A percentile compares a stretch with the other conserved stretches of the same genome.
phyloP scores from a whole-genome alignment of 2,329 filamentous ascomycete genomes.

The Cryoendolithus antarcticus region DNA sequence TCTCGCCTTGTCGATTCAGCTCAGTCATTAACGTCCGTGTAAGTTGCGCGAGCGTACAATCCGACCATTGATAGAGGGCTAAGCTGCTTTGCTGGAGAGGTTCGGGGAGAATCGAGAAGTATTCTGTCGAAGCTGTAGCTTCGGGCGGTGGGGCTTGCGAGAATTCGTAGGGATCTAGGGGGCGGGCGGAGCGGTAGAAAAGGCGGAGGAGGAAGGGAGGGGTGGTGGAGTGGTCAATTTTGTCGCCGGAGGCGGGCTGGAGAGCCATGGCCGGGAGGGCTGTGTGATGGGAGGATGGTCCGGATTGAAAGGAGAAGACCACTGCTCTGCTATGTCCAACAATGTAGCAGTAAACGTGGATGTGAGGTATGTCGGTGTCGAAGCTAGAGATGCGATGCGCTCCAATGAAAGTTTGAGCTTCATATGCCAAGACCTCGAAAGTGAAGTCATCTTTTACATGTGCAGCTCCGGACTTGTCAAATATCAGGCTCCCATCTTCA shows the following conservation, averaged over 20 bases:
- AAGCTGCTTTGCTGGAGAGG: conserved; percentile 31
- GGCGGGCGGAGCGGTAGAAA: conserved; percentile 64
- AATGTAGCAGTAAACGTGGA: too few species aligned
- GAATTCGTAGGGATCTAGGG: conserved; percentile 68
- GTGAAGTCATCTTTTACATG: conserved; percentile 4
- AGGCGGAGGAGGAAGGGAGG: conserved; percentile 77
- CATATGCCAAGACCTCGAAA: conserved; percentile 4
- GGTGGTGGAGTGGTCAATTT: conserved; percentile 56
- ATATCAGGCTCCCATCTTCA: background rate
- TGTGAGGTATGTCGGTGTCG: too few species aligned
- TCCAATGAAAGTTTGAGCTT: conserved; percentile 4
- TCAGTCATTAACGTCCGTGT: conserved; percentile 61
- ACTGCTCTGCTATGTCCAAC: too few species aligned
- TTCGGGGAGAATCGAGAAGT: conserved; percentile 47
- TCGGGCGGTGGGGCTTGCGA: conserved; percentile 32
- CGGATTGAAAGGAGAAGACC: background rate
- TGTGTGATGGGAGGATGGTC: background rate
- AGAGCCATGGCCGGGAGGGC: conserved; percentile 19
- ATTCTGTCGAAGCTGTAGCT: conserved; percentile 17
- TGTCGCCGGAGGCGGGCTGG: conserved; percentile 23
- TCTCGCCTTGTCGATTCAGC: conserved; percentile 52
- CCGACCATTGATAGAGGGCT: conserved; percentile 75
- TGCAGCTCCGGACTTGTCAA: background rate
- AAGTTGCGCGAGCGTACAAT: conserved; percentile 70
- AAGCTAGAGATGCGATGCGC: too few species aligned